Percentiles rank a stretch among this genome's conserved stretches.
Evolutionary conservation across 169 alveolate species (phyloP).

Genomic region (Cryptosporidium meleagridis): DNA sequence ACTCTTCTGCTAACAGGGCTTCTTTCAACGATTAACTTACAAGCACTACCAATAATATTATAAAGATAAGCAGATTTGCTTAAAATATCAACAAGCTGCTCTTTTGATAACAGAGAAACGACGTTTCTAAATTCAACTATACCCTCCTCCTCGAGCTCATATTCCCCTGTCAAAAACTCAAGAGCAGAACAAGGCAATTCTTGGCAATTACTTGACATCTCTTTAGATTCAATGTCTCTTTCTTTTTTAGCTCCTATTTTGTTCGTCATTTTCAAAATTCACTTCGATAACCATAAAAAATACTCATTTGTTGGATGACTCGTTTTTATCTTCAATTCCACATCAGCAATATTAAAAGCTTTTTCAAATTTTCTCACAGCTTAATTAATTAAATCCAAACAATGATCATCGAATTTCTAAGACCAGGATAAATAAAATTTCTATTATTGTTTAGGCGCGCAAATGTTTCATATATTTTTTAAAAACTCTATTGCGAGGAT

Average conservation of each 20-base stretch:
- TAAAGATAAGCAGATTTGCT: conserved; percentile 79
- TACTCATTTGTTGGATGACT: conserved; percentile 52
- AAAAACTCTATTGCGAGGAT: conserved; percentile 55
- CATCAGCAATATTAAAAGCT: conserved; percentile 34
- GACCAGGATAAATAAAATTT: conserved; percentile 16
- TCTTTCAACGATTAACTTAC: conserved; percentile 79
- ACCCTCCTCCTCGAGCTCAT: conserved; percentile 35
- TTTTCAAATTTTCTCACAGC: not conserved
- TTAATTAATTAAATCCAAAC: conserved; percentile 36
- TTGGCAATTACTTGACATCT: not conserved
- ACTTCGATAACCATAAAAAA: conserved; percentile 8
- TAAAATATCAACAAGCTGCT: conserved; percentile 82
- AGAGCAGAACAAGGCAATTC: conserved; percentile 14
- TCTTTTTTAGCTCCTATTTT: conserved; percentile 7
- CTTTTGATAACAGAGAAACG: conserved; percentile 81
- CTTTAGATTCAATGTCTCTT: conserved; percentile 8
- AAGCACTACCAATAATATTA: conserved; percentile 76
- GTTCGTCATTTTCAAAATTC: conserved; percentile 21
- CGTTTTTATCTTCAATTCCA: not conserved
- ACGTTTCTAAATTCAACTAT: conserved; percentile 53
- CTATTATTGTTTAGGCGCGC: conserved; percentile 19
- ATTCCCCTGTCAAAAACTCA: conserved; percentile 64
- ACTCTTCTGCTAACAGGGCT: conserved; percentile 82
- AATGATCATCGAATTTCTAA: conserved; percentile 11
- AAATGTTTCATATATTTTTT: not conserved